These are phyloP conservation scores for Trypethelium eluteriae DNA, from an alignment of 495 filamentous ascomycete species.

Conservation along the genomic window DNA sequence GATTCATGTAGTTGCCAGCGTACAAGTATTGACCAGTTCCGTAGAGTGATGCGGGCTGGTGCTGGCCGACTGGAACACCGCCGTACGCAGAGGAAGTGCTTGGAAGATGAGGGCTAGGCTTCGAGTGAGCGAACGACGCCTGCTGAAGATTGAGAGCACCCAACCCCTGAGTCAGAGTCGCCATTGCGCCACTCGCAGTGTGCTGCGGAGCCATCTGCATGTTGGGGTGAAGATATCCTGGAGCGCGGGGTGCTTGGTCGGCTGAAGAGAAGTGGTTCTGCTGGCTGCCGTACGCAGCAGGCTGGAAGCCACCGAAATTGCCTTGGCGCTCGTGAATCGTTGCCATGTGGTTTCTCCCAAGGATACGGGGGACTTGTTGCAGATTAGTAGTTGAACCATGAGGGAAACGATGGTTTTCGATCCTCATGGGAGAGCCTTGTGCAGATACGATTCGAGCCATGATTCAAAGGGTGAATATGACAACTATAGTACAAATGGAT, in stretches of 20 bases:
- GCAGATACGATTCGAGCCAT: neutral
- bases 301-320: conserved; percentile 20
- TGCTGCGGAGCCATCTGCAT: conserved; percentile 19
- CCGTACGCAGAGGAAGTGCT: conserved; percentile 26
- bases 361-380: neutral
- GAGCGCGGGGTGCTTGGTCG: conserved; percentile 23
- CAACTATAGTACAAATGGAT: no score
- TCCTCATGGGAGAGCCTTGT: neutral
- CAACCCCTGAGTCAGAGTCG: conserved; percentile 33
- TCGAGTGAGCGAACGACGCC: conserved; percentile 29
- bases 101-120: conserved; percentile 29
- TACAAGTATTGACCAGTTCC: conserved; percentile 22
- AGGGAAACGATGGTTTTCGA: neutral
- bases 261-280: conserved; percentile 15
- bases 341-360: neutral
- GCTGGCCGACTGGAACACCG: conserved; percentile 20
- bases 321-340: conserved; percentile 19
- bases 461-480: neutral
- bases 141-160: conserved; percentile 29
- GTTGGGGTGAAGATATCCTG: conserved; percentile 26
- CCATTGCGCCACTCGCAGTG: conserved; percentile 21
- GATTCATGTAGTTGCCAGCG: conserved; percentile 27
- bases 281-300: conserved; percentile 23
- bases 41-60: conserved; percentile 29
- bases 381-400: neutral